Evolutionary conservation across 2,329 filamentous ascomycete genomes (phyloP), one percentile per base, ranked within the genome.

Genomic region (Trichophyton schoenleinii): DNA sequence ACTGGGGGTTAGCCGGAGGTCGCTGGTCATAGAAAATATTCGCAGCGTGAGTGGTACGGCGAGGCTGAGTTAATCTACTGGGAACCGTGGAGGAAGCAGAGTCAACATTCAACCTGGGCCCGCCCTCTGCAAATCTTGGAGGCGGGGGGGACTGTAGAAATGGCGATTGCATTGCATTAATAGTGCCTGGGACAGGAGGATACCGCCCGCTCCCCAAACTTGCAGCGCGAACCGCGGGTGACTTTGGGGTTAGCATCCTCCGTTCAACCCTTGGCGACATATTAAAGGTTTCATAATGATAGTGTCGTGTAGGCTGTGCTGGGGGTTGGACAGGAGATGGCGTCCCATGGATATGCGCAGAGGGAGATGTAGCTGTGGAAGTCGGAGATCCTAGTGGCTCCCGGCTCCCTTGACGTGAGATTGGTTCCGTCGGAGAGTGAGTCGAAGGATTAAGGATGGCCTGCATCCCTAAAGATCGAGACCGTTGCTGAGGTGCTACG

Each of bases 391-490:
- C 67, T 9, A 70, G 60, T 38, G 68, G 67, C 22, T 72, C 71
- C 28, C 69, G 68, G 46, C 59, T 64, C 46, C 63, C 60, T 44
- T 66, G 64, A 20, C 60, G 41, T 57, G 60, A n/a, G 38, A 62
- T 49, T n/a, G 61, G 48, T 31, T 63, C 67, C n/a, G 64, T 41
- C n/a, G 62, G 61, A 34, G 67, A 59, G 58, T 70, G 69, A 22
- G 69, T 64, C 3, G 73, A 68, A 9, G 71, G 72, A 57, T 76
- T 76, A 63, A 76, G 63, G 61, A 76, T 76, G 9, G 74, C 68
- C 62, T 74, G 72, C n/a, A 76, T 72, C 8, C 71, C 73, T 63
- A 75, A 72, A 28, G 73, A 70, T 46, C 73, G 71, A 38, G 55
- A 18, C 18, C 34, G 28, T 31, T 58, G 5, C 67, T 63, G 15